phyloP scores from a whole-genome alignment of 208 protist species.

The Porcisia deanei region DNA sequence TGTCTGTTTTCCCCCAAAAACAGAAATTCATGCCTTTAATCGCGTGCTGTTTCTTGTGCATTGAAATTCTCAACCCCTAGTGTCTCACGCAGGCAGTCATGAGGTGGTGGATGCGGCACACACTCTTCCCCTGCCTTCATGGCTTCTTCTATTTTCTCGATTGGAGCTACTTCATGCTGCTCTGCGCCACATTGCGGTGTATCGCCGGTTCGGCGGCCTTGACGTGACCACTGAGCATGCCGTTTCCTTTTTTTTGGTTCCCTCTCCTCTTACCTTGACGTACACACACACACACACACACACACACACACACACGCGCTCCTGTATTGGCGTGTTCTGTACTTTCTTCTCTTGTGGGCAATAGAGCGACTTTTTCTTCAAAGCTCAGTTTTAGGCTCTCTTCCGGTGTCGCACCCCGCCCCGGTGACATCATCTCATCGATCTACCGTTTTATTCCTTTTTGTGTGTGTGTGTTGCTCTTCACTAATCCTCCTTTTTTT shows the following conservation, averaged over 20 bases:
- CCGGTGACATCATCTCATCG: background rate
- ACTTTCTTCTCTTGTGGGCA: background rate
- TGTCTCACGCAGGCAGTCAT: background rate
- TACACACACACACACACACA: conserved; percentile 3
- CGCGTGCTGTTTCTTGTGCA: background rate
- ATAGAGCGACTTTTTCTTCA: background rate
- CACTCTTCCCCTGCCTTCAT: background rate
- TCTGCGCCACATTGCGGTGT: no score
- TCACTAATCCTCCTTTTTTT: background rate
- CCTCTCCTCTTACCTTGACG: background rate
- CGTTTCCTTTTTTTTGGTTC: background rate
- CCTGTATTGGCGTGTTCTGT: background rate
- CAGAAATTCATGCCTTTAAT: background rate
- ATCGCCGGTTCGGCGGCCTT: background rate
- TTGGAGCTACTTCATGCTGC: no score
- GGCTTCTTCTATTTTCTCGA: background rate
- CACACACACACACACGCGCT: background rate
- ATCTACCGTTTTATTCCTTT: background rate
- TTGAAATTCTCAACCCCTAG: background rate
- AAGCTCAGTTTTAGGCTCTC: background rate
- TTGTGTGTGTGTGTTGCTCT: background rate
- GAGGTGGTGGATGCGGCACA: background rate
- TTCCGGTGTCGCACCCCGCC: background rate
- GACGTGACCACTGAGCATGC: background rate
- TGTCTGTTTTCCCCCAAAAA: background rate